These are phyloP conservation scores for Dictyostelium capitatum DNA, from an alignment of 78 protist genomes.

Conservation along the genomic window DNA sequence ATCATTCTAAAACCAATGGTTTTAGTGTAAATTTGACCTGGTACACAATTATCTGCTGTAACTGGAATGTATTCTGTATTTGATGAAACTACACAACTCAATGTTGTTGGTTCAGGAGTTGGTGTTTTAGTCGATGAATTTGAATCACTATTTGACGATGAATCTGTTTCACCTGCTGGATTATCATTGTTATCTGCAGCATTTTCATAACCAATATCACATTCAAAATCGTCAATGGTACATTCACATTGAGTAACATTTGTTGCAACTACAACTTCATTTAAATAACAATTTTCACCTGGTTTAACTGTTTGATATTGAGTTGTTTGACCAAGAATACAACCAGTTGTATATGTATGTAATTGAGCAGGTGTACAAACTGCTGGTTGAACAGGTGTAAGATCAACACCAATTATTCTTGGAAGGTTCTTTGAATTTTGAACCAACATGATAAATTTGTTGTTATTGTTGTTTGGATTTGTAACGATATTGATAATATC, in stretches of 20 bases:
- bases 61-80: neutral
- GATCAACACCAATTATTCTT: neutral
- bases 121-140: neutral
- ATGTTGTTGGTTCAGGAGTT: neutral
- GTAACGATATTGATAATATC: constrained; percentile 48
- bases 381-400: neutral
- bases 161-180: neutral
- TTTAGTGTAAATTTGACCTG: constrained; percentile 3
- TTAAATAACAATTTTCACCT: neutral
- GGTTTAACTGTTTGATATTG: neutral
- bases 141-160: neutral
- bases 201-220: constrained; percentile 57
- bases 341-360: neutral
- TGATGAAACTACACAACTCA: neutral
- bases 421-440: neutral
- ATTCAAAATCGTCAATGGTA: constrained; percentile 54
- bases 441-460: constrained; percentile 10
- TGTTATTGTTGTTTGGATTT: neutral
- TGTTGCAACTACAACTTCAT: neutral
- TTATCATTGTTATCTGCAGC: neutral
- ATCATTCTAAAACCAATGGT: constrained; percentile 43
- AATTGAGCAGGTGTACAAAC: neutral
- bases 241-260: neutral
- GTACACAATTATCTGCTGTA: neutral
- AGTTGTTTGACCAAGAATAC: constrained; percentile 20